Base-by-base conservation (phyloP, 2,329 filamentous ascomycete species). In the Fusarium nurragi region DNA sequence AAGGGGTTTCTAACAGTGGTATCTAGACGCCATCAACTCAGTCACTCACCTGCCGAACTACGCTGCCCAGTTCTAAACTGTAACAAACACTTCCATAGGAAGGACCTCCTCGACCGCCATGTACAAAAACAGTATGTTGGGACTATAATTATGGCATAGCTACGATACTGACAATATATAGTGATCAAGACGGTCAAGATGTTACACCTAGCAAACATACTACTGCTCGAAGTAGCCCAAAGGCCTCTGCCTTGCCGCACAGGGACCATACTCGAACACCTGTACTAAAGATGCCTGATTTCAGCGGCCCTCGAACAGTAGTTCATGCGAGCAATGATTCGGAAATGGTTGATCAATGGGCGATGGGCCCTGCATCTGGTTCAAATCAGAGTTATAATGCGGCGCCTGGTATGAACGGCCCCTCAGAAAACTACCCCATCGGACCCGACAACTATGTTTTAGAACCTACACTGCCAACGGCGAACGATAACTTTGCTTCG, bases 21-120 rank as follows among this genome's bases (percentile, higher is more conserved):
- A 13, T 49, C 14, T 55, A 88, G 86, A 69, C 84, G 86, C 51
- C 86, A 89, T 73, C 84, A 88, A 72, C 75, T 87, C 36, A 87
- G 85, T 67, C 86, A 89, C 72, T 78, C 83, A 54, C 82, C 80
- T 48, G 84, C 87, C 23, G 78, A 79, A 39, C 81, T 82, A 66
- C 75, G 76, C 34, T 89, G 87, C 61, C 77, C 74, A 4, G 79
- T 82, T 54, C 79, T 81, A 16, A 81, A 83, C 36, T 89, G 87
- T 71, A 84, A 83, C 36, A 83, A 82, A 60, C 77, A 79, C 14
- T 89, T 89, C 62, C 82, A 87, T 64, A 81, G 87, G 51, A 80
- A 82, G 41, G 87, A 89, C 71, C 75, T 89, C 12, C 78, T 88
- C 18, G 79, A 83, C n/a, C 83, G 87, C 34, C 87, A 89, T 68